Evolutionary conservation across 805 yeast genomes (phyloP), one percentile per base, ranked within the genome.

Genomic region (Candida arabinofermentans): DNA sequence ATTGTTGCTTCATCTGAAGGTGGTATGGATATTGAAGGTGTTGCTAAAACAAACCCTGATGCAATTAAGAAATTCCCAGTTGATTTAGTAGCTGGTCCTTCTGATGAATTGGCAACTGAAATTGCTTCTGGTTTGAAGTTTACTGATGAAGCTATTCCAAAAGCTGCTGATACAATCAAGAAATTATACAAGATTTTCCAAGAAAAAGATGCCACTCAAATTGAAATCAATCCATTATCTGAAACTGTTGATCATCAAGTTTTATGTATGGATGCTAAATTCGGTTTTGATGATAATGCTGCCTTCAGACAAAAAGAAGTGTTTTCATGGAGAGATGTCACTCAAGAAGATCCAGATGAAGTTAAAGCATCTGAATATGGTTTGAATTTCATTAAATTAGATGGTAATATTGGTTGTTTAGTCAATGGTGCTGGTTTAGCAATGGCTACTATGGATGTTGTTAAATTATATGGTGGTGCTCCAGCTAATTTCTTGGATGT

Each of bases 341-440:
- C 95, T 55, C 99, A 93, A 75, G 99, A 93, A 75, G 98, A 93
- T 70, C 90, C 96, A 39, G 93, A 91, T 69, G 99, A 91, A 72
- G 88, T 88, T 55, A 83, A 78, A 67, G 99, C 99, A 49, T 74
- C 93, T 59, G 71, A 87, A 67, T 84, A 80, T 61, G 93, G 89
- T 59, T 79, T 93, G 62, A 93, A 93, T 75, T 93, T 91, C 69
- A 95, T 93, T 74, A 93, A 93, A 75, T 82, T 93, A 64, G 95
- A 91, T 64, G 99, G 99, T 70, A 87, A 89, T 77, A 91, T 93
- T 63, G 99, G 99, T 59, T 91, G 96, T 75, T 77, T 93, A 50
- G 99, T 93, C 66, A 93, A 93, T 70, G 99, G 99, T 75, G 99
- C 99, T 45, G 99, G 99, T 69, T 79, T 93, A 65, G 99, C 99